phyloP scores from a whole-genome alignment of 805 yeast species.

The Teunomyces lycoperdinae region DNA sequence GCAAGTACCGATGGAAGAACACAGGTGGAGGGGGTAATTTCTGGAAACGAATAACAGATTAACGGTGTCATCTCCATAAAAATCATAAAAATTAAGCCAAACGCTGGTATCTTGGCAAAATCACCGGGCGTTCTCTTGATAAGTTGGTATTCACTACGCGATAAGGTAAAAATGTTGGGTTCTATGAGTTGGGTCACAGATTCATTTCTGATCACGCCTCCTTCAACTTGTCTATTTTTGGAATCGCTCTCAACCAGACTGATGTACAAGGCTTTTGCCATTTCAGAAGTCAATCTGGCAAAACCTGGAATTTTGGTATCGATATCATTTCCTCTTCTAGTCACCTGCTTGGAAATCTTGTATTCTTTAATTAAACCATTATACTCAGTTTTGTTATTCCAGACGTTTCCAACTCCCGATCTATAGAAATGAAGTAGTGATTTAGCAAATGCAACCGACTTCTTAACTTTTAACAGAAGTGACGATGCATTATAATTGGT shows the following conservation, averaged over 20 bases:
- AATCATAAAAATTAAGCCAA: slow-evolving; percentile 43
- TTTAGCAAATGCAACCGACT: slow-evolving; percentile 45
- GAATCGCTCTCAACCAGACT: slow-evolving; percentile 35
- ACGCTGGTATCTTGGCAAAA: slow-evolving; percentile 50
- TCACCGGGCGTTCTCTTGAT: slow-evolving; percentile 51
- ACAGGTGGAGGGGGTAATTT: slow-evolving; percentile 58
- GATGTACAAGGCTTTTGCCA: slow-evolving; percentile 35
- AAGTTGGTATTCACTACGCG: slow-evolving; percentile 50
- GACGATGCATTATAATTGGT: slow-evolving; percentile 15
- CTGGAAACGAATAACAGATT: slow-evolving; percentile 52
- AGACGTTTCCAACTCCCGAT: slow-evolving; percentile 54
- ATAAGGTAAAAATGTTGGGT: slow-evolving; percentile 31
- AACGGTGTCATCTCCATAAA: slow-evolving; percentile 57
- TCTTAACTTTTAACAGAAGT: slow-evolving; percentile 27
- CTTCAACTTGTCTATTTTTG: slow-evolving; percentile 10
- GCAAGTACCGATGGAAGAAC: slow-evolving; percentile 47
- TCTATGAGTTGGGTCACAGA: slow-evolving; percentile 8
- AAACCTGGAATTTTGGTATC: slow-evolving; percentile 32
- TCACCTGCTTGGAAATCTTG: slow-evolving; percentile 18
- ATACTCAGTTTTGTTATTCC: slow-evolving; percentile 37
- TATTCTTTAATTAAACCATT: slow-evolving; percentile 16
- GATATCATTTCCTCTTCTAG: slow-evolving; percentile 21
- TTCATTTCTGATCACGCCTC: slow-evolving; percentile 17
- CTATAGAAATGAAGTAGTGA: slow-evolving; percentile 51
- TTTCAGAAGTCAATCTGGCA: slow-evolving; percentile 31